Base-by-base conservation (phyloP, 2,329 filamentous ascomycete species). In the Aspergillus niger region DNA sequence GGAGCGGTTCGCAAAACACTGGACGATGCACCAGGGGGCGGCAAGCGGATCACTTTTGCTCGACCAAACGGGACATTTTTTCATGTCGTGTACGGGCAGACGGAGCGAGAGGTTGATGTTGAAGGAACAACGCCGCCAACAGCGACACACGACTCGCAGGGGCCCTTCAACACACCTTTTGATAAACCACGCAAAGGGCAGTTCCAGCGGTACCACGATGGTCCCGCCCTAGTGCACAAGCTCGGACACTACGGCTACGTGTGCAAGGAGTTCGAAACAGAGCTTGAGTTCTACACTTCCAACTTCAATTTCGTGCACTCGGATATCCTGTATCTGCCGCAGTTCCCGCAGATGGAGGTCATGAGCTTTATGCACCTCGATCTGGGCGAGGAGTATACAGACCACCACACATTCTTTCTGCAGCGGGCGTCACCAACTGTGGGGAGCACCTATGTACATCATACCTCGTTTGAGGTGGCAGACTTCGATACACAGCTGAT, bases 381-480 rank as follows among this genome's bases (percentile, higher is more conserved):
- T 62, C 75, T 77, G 0, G 83, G 82, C 0, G 67, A 74, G 0
- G 71, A 74, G 0, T 75, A 76, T 20, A 78, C 80, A 0, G 83
- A 85, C 66, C 83, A 85, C 63, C 83, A 85, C 62, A 77, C 75
- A 5, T 81, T 85, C 58, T 85, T 85, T 73, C 74, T 85, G 64
- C 68, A 69, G 15, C 49, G 60, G 1, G 67, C 63, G 32, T 63
- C 69, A 0, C 81, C 24, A 3, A 26, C 24, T 3, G 24, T 26
- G 24, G 3, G 24, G 3, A 6, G 6, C 2, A 26, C 24, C 3
- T 26, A 83, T 62, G 80, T 84, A 0, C 82, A 84, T 57, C 82
- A 84, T 66, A 76, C 75, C 38, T 75, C 71, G 0, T 84, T 82
- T 54, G 82, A 84, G 58, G 80, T 83, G 0, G 78, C 83, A 48